Evolutionary conservation across 2,329 filamentous ascomycete species (phyloP).

Genomic region (Penicillium sp.): DNA sequence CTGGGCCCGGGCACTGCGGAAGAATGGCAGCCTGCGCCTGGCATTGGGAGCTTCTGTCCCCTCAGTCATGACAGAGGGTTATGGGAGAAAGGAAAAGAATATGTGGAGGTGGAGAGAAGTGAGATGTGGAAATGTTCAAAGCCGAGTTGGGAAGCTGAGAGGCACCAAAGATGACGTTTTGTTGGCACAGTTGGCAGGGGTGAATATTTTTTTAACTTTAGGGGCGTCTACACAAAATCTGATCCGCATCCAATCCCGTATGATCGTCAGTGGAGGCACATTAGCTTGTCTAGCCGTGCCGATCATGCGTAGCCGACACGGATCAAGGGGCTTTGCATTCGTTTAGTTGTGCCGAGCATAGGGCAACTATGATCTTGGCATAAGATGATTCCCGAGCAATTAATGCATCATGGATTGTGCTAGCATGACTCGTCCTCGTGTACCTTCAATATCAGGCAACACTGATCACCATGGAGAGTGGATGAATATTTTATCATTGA

Average conservation of each 20-base stretch:
- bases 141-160: background rate
- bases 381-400: too few species aligned
- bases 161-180: background rate
- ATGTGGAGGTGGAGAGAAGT: background rate
- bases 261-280: background rate
- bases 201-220: background rate
- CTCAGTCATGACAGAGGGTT: slow-evolving; percentile 9
- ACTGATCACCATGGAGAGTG: background rate
- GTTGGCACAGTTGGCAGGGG: background rate
- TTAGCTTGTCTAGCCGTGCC: background rate
- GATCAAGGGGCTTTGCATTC: background rate
- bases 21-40: slow-evolving; percentile 26
- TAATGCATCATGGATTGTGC: too few species aligned
- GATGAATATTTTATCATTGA: background rate
- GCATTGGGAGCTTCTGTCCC: slow-evolving; percentile 21
- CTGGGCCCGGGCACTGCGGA: slow-evolving; percentile 23
- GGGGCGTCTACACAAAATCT: background rate
- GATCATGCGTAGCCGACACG: background rate
- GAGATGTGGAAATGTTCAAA: background rate
- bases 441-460: background rate
- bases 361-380: background rate
- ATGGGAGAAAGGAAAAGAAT: background rate
- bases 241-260: background rate
- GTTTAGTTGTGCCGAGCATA: background rate
- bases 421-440: background rate